Conservation (phyloP, 352 stramenopile genomes). For the Phytophthora citricola region DNA sequence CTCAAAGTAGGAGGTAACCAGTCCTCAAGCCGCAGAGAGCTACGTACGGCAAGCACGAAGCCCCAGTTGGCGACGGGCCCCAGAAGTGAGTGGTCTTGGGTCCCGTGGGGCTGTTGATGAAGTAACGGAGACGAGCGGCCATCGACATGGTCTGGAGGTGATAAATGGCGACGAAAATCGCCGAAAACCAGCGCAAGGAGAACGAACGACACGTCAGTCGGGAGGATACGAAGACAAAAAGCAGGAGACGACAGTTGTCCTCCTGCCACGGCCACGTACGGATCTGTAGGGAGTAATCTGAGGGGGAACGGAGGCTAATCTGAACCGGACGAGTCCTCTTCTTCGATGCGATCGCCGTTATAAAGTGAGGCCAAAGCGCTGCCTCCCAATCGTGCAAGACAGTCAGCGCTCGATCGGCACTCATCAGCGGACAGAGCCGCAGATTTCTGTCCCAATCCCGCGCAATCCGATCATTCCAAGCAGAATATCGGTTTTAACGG, state of each 20-base stretch:
- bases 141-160: slow-evolving; percentile 37
- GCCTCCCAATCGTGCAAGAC: slow-evolving; percentile 9
- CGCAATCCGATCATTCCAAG: slow-evolving; percentile 11
- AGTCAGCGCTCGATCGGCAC: slow-evolving; percentile 9
- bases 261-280: slow-evolving; percentile 5
- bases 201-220: slow-evolving; percentile 20
- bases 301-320: slow-evolving; percentile 8
- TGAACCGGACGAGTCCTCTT: slow-evolving; percentile 4
- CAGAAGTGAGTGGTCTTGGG: slow-evolving; percentile 91
- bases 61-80: slow-evolving; percentile 90
- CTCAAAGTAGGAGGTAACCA: not conserved
- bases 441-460: slow-evolving; percentile 18
- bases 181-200: slow-evolving; percentile 5
- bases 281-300: not conserved
- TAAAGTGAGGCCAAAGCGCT: slow-evolving; percentile 5
- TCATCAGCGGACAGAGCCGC: slow-evolving; percentile 21
- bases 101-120: slow-evolving; percentile 83
- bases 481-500: slow-evolving; percentile 13
- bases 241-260: not conserved
- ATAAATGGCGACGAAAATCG: not conserved
- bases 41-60: slow-evolving; percentile 81
- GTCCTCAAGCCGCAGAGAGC: not conserved
- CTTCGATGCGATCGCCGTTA: slow-evolving; percentile 15
- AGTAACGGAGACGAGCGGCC: slow-evolving; percentile 57
- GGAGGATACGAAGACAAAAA: not conserved